Evolutionary conservation across 2,329 filamentous ascomycete genomes (phyloP).

Genomic region (Xylariomycetidae sp.): DNA sequence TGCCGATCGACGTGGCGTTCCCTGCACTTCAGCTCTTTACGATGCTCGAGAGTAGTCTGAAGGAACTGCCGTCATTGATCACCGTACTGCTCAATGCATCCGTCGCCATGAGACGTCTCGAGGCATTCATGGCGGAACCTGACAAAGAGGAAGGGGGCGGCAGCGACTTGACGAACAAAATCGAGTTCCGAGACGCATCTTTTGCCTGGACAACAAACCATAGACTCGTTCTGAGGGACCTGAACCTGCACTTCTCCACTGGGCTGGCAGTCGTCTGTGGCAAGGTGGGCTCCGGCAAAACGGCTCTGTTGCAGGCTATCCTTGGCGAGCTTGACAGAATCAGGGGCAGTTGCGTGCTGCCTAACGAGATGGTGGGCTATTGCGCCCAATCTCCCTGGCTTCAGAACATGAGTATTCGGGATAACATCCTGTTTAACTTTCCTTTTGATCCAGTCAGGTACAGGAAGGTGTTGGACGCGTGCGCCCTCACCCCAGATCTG

Average conservation of each 20-base stretch:
- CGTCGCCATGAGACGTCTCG: slow-evolving; percentile 76
- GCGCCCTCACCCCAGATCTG: slow-evolving; percentile 51
- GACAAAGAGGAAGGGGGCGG: slow-evolving; percentile 56
- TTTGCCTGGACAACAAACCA: slow-evolving; percentile 74
- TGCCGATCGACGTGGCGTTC: slow-evolving; percentile 79
- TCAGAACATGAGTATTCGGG: slow-evolving; percentile 58
- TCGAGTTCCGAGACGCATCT: slow-evolving; percentile 57
- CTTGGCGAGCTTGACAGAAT: slow-evolving; percentile 62
- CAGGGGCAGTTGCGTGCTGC: slow-evolving; percentile 41
- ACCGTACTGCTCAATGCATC: slow-evolving; percentile 73
- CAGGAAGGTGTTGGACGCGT: slow-evolving; percentile 53
- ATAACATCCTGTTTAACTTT: slow-evolving; percentile 60
- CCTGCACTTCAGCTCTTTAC: slow-evolving; percentile 76
- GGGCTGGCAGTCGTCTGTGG: slow-evolving; percentile 53
- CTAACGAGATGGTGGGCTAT: slow-evolving; percentile 47
- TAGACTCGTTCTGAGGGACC: slow-evolving; percentile 41
- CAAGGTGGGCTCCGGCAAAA: slow-evolving; percentile 56
- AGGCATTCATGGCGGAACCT: slow-evolving; percentile 80
- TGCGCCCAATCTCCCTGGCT: slow-evolving; percentile 59
- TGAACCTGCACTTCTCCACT: slow-evolving; percentile 39
- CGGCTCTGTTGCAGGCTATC: slow-evolving; percentile 52
- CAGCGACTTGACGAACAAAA: slow-evolving; percentile 31
- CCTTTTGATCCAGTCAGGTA: slow-evolving; percentile 50
- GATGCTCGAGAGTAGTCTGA: slow-evolving; percentile 67
- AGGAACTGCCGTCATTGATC: slow-evolving; percentile 69